phyloP scores from a whole-genome alignment of 208 protist genomes.

The Acanthamoeba lenticulata region DNA sequence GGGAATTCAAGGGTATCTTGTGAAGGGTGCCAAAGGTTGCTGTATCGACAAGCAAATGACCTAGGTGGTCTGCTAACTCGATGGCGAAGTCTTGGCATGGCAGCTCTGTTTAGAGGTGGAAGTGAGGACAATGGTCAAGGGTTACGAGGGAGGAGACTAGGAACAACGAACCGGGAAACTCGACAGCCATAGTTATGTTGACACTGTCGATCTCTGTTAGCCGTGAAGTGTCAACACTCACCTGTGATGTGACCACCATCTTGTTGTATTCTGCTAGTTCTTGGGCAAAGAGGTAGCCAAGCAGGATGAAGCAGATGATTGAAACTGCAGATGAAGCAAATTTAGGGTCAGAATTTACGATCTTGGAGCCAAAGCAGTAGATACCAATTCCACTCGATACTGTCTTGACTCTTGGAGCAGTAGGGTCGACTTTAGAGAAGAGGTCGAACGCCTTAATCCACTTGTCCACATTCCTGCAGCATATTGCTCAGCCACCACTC shows the following conservation, averaged over 20 bases:
- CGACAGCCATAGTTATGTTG: neutral
- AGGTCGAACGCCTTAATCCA: neutral
- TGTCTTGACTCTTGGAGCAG: neutral
- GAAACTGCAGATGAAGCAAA: too few relatives aligned
- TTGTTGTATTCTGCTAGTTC: neutral
- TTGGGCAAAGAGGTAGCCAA: neutral
- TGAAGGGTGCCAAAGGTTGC: neutral
- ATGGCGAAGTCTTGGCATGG: too few relatives aligned
- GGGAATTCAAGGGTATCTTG: neutral
- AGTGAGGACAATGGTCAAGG: neutral
- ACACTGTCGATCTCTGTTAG: neutral
- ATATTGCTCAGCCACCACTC: too few relatives aligned
- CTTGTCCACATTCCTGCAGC: neutral
- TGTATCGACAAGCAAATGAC: neutral
- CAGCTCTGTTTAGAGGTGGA: neutral
- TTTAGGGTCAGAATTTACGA: too few relatives aligned
- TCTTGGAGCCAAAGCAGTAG: neutral
- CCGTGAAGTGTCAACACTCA: neutral
- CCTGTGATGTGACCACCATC: neutral
- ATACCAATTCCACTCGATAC: neutral
- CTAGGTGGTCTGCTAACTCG: neutral
- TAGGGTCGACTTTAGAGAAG: conserved; percentile 12
- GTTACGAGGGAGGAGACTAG: neutral
- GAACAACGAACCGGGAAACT: neutral
- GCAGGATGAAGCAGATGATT: neutral